Conservation (phyloP, 306 rosid genomes). For the Gillenia trifoliata region DNA sequence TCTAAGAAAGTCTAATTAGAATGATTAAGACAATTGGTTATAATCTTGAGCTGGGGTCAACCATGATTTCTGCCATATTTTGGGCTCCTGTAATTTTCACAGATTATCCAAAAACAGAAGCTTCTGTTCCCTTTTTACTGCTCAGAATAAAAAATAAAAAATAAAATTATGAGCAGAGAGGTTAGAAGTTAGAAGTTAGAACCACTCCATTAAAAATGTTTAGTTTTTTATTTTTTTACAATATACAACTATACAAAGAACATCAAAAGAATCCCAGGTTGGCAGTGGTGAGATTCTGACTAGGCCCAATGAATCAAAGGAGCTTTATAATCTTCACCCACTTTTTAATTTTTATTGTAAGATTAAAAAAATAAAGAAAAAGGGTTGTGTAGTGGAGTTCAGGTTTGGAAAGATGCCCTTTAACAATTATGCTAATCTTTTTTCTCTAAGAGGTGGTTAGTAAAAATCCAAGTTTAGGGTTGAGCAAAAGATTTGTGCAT, state of each 20-base stretch:
- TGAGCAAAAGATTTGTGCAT: conserved; percentile 45
- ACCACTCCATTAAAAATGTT: conserved; percentile 26
- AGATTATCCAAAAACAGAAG: conserved; percentile 42
- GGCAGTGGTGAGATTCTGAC: conserved; percentile 91
- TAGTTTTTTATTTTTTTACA: not conserved
- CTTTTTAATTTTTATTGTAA: conserved; percentile 28
- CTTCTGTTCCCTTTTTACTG: conserved; percentile 45
- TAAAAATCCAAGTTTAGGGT: conserved; percentile 54
- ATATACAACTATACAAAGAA: conserved; percentile 15
- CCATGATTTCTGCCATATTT: conserved; percentile 53
- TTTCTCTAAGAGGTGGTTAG: conserved; percentile 35
- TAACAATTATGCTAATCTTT: conserved; percentile 29
- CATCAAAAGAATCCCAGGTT: conserved; percentile 75
- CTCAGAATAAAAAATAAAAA: conserved; percentile 26
- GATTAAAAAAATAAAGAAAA: conserved; percentile 26
- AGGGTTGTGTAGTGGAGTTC: conserved; percentile 66
- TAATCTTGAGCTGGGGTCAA: conserved; percentile 41
- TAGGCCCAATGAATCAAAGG: conserved; percentile 74
- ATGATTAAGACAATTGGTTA: conserved; percentile 52
- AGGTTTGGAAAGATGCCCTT: conserved; percentile 63
- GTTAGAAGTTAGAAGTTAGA: conserved; percentile 38
- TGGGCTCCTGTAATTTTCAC: conserved; percentile 37
- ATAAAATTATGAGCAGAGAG: conserved; percentile 7
- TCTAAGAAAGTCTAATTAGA: conserved; percentile 47
- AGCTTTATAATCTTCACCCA: conserved; percentile 48